Conservation (phyloP, 1,139 yeast genomes). For the Yamadazyma blattariae region DNA sequence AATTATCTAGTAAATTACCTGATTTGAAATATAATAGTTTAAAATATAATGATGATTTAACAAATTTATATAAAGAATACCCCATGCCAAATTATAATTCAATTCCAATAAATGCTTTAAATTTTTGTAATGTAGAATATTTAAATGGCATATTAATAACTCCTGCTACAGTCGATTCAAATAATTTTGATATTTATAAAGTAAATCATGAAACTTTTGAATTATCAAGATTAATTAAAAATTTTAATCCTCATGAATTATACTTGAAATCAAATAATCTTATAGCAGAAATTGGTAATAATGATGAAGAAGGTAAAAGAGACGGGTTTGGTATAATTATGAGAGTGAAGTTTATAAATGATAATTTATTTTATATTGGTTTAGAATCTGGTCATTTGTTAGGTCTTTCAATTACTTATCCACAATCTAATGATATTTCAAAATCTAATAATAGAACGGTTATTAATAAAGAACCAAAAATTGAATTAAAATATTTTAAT, state of each 20-base stretch:
- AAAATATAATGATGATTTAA: conserved; percentile 10
- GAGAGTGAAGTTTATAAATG: conserved; percentile 38
- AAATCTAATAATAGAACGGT: conserved; percentile 3
- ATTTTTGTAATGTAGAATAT: conserved; percentile 50
- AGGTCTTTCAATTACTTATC: conserved; percentile 18
- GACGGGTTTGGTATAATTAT: conserved; percentile 54
- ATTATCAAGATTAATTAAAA: conserved; percentile 25
- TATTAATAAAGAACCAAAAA: conserved; percentile 10
- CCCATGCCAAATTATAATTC: conserved; percentile 24
- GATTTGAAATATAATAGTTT: conserved; percentile 12
- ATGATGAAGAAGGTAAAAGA: conserved; percentile 30
- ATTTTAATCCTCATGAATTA: conserved; percentile 21
- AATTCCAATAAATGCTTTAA: conserved; percentile 55
- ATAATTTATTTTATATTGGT: conserved; percentile 40
- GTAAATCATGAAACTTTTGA: conserved; percentile 21
- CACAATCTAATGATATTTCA: conserved; percentile 12
- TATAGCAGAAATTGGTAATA: conserved; percentile 11
- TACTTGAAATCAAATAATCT: conserved; percentile 7
- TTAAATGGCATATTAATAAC: conserved; percentile 33
- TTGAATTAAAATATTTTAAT: conserved; percentile 19
- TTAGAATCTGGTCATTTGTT: conserved; percentile 58
- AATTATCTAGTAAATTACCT: conserved; percentile 8
- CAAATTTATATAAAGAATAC: conserved; percentile 9
- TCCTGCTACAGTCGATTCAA: conserved; percentile 53
- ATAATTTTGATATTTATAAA: conserved; percentile 50